phyloP scores from a whole-genome alignment of 192 early-diverging fungal species.

The Phycomyces blakesleeanus region DNA sequence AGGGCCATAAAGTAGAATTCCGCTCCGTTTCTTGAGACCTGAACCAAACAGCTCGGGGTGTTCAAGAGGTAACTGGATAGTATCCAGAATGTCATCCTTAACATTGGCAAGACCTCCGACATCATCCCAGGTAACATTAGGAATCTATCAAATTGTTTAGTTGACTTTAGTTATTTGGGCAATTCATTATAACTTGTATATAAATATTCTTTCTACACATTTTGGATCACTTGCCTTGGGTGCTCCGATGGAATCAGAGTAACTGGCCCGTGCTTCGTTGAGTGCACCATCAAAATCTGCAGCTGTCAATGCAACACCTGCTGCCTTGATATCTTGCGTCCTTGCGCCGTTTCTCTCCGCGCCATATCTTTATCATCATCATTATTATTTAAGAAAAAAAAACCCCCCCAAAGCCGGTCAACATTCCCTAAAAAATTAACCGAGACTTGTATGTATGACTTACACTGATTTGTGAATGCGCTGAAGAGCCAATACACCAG shows the following conservation, averaged over 20 bases:
- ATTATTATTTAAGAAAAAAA: too few species aligned
- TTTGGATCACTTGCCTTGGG: conserved; percentile 63
- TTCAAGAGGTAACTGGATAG: conserved; percentile 92
- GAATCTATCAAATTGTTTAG: conserved; percentile 58
- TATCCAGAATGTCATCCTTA: conserved; percentile 92
- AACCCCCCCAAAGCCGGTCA: not conserved
- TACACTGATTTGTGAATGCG: conserved; percentile 50
- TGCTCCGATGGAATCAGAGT: conserved; percentile 91
- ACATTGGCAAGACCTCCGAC: conserved; percentile 92
- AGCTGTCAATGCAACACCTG: conserved; percentile 72
- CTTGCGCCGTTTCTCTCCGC: conserved; percentile 35
- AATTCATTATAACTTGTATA: too few species aligned
- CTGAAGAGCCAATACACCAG: conserved; percentile 61
- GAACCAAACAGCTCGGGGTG: conserved; percentile 93
- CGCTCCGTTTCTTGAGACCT: conserved; percentile 93
- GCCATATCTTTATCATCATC: conserved; percentile 27
- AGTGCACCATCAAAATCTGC: conserved; percentile 81
- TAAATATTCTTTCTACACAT: conserved; percentile 3
- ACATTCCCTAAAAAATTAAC: not conserved
- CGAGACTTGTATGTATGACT: conserved; percentile 10
- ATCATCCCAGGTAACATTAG: conserved; percentile 97
- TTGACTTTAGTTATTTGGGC: not conserved
- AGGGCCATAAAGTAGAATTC: conserved; percentile 93
- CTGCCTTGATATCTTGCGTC: conserved; percentile 56
- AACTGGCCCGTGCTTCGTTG: conserved; percentile 69